Conservation (phyloP, 306 rosid genomes). For the Quercus variabilis region DNA sequence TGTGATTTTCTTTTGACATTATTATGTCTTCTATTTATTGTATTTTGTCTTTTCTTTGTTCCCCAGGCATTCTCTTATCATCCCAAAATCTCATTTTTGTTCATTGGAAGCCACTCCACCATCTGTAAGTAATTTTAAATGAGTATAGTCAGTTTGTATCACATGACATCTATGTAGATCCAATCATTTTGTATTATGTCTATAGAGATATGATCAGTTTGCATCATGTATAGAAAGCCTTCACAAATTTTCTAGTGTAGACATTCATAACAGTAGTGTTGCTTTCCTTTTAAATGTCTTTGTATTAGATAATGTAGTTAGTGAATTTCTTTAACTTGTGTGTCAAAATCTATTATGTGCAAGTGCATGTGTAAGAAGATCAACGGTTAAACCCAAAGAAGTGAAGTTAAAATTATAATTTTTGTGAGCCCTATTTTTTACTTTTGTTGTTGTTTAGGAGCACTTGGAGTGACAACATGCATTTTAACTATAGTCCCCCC, state of each 20-base stretch:
- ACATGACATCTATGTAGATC: neutral
- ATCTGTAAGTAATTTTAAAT: constrained; percentile 59
- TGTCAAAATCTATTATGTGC: neutral
- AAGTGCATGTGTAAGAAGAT: neutral
- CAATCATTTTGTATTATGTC: neutral
- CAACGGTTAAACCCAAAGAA: neutral
- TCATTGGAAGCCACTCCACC: constrained; percentile 90
- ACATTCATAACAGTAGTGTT: neutral
- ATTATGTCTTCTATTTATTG: neutral
- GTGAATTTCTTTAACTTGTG: neutral
- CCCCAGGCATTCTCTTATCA: constrained; percentile 87
- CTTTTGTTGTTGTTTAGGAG: too few relatives aligned
- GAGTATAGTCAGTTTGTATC: constrained; percentile 15
- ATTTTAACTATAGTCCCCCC: neutral
- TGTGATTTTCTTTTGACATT: neutral
- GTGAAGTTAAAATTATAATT: too few relatives aligned
- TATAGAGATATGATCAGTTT: neutral
- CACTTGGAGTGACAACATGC: neutral
- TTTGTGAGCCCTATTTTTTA: neutral
- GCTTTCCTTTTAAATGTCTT: neutral
- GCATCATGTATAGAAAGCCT: neutral
- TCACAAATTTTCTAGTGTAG: neutral
- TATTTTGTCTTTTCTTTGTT: constrained; percentile 13
- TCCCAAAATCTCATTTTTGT: constrained; percentile 84
- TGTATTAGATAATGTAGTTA: neutral